Base-by-base conservation (phyloP, 1,139 yeast species). In the Geotrichum restrictum region DNA sequence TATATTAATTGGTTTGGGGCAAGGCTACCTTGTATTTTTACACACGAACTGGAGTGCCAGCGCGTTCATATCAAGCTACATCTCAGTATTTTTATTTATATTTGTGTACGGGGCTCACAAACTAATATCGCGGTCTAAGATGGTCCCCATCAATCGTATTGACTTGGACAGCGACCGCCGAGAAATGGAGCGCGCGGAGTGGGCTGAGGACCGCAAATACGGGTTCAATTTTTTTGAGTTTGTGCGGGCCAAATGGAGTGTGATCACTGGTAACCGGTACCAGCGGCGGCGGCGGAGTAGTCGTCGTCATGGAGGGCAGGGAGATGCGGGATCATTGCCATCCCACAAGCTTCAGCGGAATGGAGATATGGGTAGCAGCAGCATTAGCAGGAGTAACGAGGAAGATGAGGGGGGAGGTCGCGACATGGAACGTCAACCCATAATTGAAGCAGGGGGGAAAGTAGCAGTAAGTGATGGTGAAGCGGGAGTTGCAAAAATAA, bases 131-230 rank as follows among this genome's bases (percentile, higher is more conserved):
- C 78, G 85, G 13, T 78, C 88, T 1, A 61, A 61, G 53, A 60
- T 79, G 13, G 81, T 78, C 22, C 77, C 85, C 52, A 69, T 86
- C 48, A 24, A 21, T 14, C 87, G 82, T 56, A 67, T 88, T 54
- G 95, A 88, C 65, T 74, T 85, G 59, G 95, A 85, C 64, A 77
- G 87, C 0, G 95, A 94, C 1, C 75, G 95, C 62, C 77, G 89
- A 48, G 94, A 85, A 42, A 65, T 71, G 62, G 74, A 71, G 48
- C 59, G 64, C n/a, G 64, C 66, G 31, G 72, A 62, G 39, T 69
- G 73, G 73, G 67, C 57, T 13, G 73, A 69, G 49, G 73, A 69
- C 54, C 63, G 73, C 16, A 68, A 68, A 10, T 69, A 66, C 19
- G 49, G 47, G 11, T 48, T 38, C 18, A 50, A 36, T 27, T 45